Conservation (phyloP, 768 basidiomycete species). For the Coprinopsis strossmayeri region DNA sequence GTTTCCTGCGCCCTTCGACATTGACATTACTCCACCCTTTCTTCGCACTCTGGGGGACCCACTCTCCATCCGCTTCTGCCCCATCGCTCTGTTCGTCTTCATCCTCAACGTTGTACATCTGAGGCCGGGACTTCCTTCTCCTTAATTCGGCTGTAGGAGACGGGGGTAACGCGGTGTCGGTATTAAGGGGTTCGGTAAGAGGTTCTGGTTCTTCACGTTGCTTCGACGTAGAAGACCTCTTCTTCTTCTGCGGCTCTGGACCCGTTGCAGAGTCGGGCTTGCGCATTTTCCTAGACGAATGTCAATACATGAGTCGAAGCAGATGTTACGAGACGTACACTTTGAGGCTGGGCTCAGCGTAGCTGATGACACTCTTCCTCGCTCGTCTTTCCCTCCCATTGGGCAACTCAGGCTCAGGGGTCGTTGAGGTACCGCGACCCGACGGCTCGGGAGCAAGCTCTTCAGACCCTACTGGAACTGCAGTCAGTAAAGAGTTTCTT, state of each 20-base stretch:
- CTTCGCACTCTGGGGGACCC: slow-evolving; percentile 25
- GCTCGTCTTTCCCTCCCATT: slow-evolving; percentile 50
- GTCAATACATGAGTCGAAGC: slow-evolving; percentile 32
- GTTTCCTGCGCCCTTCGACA: slow-evolving; percentile 48
- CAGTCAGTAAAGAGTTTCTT: not conserved
- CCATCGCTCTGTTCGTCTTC: slow-evolving; percentile 62
- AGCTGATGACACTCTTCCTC: slow-evolving; percentile 72
- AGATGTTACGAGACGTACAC: slow-evolving; percentile 62
- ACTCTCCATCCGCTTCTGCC: slow-evolving; percentile 68
- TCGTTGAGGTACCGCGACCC: slow-evolving; percentile 27
- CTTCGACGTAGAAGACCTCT: slow-evolving; percentile 8
- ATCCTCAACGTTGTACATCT: slow-evolving; percentile 27
- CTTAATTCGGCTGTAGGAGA: slow-evolving; percentile 19
- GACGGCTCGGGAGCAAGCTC: slow-evolving; percentile 19
- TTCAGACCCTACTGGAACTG: slow-evolving; percentile 7
- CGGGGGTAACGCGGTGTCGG: no score
- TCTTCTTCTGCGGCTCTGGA: slow-evolving; percentile 8
- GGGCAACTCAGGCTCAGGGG: slow-evolving; percentile 24
- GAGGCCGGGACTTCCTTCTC: slow-evolving; percentile 49
- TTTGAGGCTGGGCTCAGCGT: slow-evolving; percentile 83
- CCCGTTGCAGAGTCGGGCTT: slow-evolving; percentile 29
- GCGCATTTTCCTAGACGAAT: slow-evolving; percentile 16
- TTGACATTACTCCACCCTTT: slow-evolving; percentile 48
- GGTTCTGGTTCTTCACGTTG: slow-evolving; percentile 21
- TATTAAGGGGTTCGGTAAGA: no score